Base-by-base conservation (phyloP, 805 yeast genomes). In the Saccharomyces paradoxus region DNA sequence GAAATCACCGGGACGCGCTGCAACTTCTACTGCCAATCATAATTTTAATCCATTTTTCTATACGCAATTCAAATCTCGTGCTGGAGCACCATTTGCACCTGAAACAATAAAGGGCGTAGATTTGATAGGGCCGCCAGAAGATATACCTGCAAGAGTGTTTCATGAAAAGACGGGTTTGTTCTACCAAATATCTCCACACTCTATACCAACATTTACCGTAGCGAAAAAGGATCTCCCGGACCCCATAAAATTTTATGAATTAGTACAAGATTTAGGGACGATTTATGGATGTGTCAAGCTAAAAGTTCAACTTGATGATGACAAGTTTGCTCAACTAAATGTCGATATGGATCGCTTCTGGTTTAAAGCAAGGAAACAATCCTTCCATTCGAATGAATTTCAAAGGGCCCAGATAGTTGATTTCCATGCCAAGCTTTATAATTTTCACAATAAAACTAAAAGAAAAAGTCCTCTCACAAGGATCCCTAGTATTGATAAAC, bases 401-500 rank as follows among this genome's bases (percentile, higher is more conserved):
- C 80, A 80, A 56, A 60, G 77, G 46, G 68, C 70, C 31, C 71
- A 74, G 44, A 71, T 82, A 55, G 67, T 77, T 5, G 65, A 70
- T 26, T 84, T 85, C 59, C 78, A 82, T 59, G 64, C 65, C 29
- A 75, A 74, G 29, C 69, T 84, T 44, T 66, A 74, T 31, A 63
- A 70, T 7, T 80, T 77, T 59, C 82, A 79, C 52, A 72, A 72
- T n/a, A 57, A 60, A 26, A 37, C 46, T 6, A 53, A 55, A 13
- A 50, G 47, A 12, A 57, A 60, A 14, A 14, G 41, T 12, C 53
- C 63, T 8, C 53, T 74, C 10, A 58, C 66, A 28, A 82, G 80
- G 60, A 66, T 84, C 10, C 94, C 94, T 0, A 76, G 80, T 60
- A 81, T 86, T 29, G 89, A 86, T 61, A 82, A 81, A 59, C 71